Conservation (phyloP, 2,329 filamentous ascomycete species). For the Dryadomyces quercus-mongolicae region DNA sequence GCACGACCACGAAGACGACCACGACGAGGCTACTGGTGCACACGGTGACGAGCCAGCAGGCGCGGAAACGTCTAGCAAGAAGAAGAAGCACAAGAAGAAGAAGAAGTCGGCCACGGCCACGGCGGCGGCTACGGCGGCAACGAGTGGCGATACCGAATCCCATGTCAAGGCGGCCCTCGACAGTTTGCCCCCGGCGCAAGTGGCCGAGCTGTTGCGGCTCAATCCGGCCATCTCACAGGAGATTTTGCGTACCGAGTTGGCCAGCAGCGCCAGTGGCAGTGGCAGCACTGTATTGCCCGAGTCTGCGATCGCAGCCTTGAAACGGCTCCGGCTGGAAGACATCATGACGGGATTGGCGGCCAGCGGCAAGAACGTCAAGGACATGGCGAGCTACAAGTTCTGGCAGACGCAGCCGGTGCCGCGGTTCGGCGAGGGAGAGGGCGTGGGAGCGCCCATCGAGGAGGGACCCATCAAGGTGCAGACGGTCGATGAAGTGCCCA, state of each 20-base stretch:
- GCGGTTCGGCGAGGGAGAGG: slow-evolving; percentile 50
- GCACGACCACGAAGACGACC: slow-evolving; percentile 36
- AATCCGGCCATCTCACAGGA: slow-evolving; percentile 62
- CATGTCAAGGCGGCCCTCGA: slow-evolving; percentile 38
- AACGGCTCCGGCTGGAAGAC: slow-evolving; percentile 55
- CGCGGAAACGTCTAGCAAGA: slow-evolving; percentile 36
- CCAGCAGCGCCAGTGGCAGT: no score
- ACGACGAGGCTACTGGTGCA: slow-evolving; percentile 21
- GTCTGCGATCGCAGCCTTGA: slow-evolving; percentile 39
- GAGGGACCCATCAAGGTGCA: slow-evolving; percentile 81
- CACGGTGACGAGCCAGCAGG: slow-evolving; percentile 1
- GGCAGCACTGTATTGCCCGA: slow-evolving; percentile 16
- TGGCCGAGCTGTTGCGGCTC: slow-evolving; percentile 55
- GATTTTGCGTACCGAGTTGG: slow-evolving; percentile 19
- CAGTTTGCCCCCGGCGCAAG: slow-evolving; percentile 41
- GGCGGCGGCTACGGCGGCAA: slow-evolving; percentile 15
- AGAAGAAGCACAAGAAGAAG: slow-evolving; percentile 54
- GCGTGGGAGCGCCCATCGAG: slow-evolving; percentile 30
- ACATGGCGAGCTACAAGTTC: slow-evolving; percentile 97
- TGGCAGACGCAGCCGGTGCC: slow-evolving; percentile 96
- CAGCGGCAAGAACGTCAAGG: slow-evolving; percentile 80
- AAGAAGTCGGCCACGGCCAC: slow-evolving; percentile 34
- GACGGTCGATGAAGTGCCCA: slow-evolving; percentile 65
- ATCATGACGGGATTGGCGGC: slow-evolving; percentile 65
- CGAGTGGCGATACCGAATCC: slow-evolving; percentile 23